These are phyloP conservation scores for Exserohilum rostratum DNA, from an alignment of 2,329 filamentous ascomycete species.

Conservation along the genomic window DNA sequence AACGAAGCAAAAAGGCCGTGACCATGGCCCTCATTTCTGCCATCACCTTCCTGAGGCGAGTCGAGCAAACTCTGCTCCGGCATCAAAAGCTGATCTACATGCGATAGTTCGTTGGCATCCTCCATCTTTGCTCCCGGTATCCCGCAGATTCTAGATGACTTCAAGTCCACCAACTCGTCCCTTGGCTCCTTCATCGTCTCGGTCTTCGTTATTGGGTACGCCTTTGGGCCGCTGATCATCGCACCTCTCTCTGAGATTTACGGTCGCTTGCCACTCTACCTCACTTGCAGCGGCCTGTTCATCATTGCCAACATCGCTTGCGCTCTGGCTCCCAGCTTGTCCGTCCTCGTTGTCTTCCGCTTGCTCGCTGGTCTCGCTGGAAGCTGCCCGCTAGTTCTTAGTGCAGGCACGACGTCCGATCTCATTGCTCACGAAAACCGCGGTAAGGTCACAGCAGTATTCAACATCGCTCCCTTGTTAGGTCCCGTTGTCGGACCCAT, in stretches of 20 bases:
- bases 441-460: conserved; percentile 26
- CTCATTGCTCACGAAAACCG: conserved; percentile 22
- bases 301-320: conserved; percentile 66
- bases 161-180: not conserved
- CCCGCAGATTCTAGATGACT: not conserved
- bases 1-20: not conserved
- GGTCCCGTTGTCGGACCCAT: not conserved
- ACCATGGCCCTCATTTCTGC: not conserved
- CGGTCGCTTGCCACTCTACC: not conserved
- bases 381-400: conserved; percentile 23
- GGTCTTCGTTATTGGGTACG: not conserved
- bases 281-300: conserved; percentile 56
- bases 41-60: not conserved
- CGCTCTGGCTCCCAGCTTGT: conserved; percentile 61
- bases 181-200: not conserved
- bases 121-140: not conserved
- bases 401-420: conserved; percentile 35
- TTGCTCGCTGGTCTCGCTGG: conserved; percentile 49
- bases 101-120: not conserved
- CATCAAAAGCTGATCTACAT: not conserved
- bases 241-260: not conserved
- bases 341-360: conserved; percentile 61
- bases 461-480: conserved; percentile 12
- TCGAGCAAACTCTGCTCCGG: not conserved
- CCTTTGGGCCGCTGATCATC: not conserved